These are phyloP conservation scores for Fusarium sp. DNA, from an alignment of 2,329 filamentous ascomycete species.

Conservation along the genomic window DNA sequence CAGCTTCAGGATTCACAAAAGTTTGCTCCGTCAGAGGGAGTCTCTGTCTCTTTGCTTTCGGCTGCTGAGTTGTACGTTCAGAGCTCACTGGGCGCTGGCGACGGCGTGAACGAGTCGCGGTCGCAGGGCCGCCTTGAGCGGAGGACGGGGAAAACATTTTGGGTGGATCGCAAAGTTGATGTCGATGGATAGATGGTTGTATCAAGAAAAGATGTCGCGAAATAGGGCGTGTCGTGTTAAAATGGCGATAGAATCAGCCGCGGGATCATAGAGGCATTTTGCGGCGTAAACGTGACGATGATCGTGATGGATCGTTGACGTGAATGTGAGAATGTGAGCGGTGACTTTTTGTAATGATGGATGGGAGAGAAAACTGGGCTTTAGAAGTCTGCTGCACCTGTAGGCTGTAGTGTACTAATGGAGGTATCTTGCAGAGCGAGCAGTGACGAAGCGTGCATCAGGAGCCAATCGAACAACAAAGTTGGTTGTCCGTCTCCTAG, in stretches of 20 bases:
- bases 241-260: conserved; percentile 42
- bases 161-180: conserved; percentile 42
- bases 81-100: conserved; percentile 69
- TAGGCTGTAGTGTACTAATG: neutral
- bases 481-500: conserved; percentile 37
- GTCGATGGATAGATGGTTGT: conserved; percentile 12
- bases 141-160: conserved; percentile 70
- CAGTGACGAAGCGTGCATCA: conserved; percentile 47
- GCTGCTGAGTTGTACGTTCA: conserved; percentile 66
- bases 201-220: conserved; percentile 24
- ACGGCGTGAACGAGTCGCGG: conserved; percentile 69
- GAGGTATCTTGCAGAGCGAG: conserved; percentile 13
- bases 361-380: conserved; percentile 37
- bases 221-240: conserved; percentile 24
- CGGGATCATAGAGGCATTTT: conserved; percentile 46
- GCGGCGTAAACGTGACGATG: conserved; percentile 35
- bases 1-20: conserved; percentile 62
- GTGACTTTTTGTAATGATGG: conserved; percentile 38
- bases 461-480: conserved; percentile 45
- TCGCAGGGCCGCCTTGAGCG: conserved; percentile 64
- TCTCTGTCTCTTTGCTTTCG: conserved; percentile 72
- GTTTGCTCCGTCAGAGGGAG: conserved; percentile 68
- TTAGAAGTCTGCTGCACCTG: conserved; percentile 15
- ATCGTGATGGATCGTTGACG: conserved; percentile 32
- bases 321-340: conserved; percentile 38